Percentiles rank a stretch among this genome's conserved stretches.
Evolutionary conservation across 2,329 filamentous ascomycete genomes (phyloP).

Genomic region (Dothidotthia symphoricarpi): DNA sequence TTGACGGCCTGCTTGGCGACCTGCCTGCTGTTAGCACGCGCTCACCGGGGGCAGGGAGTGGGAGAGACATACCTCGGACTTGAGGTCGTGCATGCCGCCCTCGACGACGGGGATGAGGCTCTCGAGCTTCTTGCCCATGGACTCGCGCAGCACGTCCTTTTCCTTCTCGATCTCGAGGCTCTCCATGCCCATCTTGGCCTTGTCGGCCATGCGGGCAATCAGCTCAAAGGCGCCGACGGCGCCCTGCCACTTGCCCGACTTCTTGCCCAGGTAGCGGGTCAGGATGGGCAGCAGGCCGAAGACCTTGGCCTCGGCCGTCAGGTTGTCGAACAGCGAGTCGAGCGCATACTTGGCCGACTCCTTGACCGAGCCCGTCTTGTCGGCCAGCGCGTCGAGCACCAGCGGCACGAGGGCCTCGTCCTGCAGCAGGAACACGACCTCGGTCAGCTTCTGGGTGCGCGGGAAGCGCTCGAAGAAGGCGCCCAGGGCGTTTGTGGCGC

Average conservation of each 20-base stretch:
- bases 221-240: slow-evolving; percentile 82
- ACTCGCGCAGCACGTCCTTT: slow-evolving; percentile 85
- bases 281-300: slow-evolving; percentile 77
- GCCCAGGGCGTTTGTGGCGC: slow-evolving; percentile 90
- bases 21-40: slow-evolving; percentile 24
- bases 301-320: slow-evolving; percentile 80
- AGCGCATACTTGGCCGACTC: slow-evolving; percentile 93
- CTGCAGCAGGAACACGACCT: slow-evolving; percentile 78
- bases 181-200: slow-evolving; percentile 81
- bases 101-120: slow-evolving; percentile 88
- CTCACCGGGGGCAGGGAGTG: no score
- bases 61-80: slow-evolving; percentile 58
- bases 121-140: slow-evolving; percentile 86
- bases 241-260: slow-evolving; percentile 95
- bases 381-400: slow-evolving; percentile 80
- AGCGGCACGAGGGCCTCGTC: slow-evolving; percentile 70
- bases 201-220: slow-evolving; percentile 90
- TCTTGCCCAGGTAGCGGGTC: slow-evolving; percentile 72
- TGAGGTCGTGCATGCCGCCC: slow-evolving; percentile 93
- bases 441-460: slow-evolving; percentile 70
- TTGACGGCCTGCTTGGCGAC: slow-evolving; percentile 80
- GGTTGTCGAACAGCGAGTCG: slow-evolving; percentile 77
- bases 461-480: slow-evolving; percentile 91
- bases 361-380: slow-evolving; percentile 84
- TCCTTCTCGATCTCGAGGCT: slow-evolving; percentile 80